Evolutionary conservation across 805 yeast genomes (phyloP).

Genomic region (Cyberlindnera samutprakarnensis): DNA sequence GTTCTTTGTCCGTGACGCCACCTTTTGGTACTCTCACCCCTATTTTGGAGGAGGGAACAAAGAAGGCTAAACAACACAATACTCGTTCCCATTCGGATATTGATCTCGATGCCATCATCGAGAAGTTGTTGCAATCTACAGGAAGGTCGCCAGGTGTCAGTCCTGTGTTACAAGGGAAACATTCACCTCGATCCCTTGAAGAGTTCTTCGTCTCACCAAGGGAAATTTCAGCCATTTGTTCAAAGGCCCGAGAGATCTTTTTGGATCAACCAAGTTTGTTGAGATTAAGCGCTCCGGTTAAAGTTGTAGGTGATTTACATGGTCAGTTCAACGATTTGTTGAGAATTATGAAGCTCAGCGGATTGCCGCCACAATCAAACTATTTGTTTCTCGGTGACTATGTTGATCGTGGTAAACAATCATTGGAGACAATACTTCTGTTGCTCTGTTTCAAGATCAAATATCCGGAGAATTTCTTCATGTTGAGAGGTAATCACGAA

Average conservation of each 20-base stretch:
- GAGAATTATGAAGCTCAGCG: conserved; percentile 89
- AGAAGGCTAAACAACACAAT: conserved; percentile 2
- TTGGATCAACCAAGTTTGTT: conserved; percentile 83
- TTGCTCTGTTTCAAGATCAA: conserved; percentile 90
- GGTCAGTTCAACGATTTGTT: conserved; percentile 93
- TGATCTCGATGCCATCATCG: conserved; percentile 58
- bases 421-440: conserved; percentile 83
- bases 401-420: conserved; percentile 96
- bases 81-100: conserved; percentile 18
- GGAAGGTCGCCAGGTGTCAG: conserved; percentile 4
- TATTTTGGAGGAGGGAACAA: conserved; percentile 15
- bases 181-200: conserved; percentile 11
- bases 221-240: conserved; percentile 81
- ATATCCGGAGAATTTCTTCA: conserved; percentile 92
- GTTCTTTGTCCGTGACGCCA: conserved; percentile 20
- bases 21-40: conserved; percentile 17
- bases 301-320: conserved; percentile 89
- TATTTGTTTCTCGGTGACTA: conserved; percentile 93
- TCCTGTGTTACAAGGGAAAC: conserved; percentile 9
- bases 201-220: conserved; percentile 20
- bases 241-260: conserved; percentile 81
- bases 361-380: conserved; percentile 92
- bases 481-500: conserved; percentile 94
- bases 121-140: conserved; percentile 36
- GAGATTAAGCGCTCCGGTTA: conserved; percentile 73